Evolutionary conservation across 1,284 basidiomycete genomes (phyloP), one percentile per base, ranked within the genome.

Genomic region (Porodaedalea pini): DNA sequence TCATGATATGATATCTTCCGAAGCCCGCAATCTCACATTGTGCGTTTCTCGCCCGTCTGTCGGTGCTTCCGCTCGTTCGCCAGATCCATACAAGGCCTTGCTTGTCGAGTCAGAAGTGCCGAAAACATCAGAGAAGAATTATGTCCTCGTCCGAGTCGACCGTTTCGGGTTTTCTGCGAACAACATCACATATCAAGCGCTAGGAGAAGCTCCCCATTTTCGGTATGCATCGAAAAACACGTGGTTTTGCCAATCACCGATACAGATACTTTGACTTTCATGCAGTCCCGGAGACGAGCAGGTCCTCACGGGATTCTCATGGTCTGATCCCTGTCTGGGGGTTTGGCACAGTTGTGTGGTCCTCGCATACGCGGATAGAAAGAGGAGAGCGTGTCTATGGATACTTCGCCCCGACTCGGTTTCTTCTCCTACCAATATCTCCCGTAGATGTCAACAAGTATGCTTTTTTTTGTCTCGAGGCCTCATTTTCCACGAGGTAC

Each of bases 281-380:
- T 61, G 54, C 69, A 13, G 73, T 73, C 1, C 82, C 82, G 31
- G 68, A 71, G 10, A 58, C 66, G 8, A 52, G 61, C 43, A 63
- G 62, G 8, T 70, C 75, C 1, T 78, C 78, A 1, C 62, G 73
- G 5, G 70, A 71, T 55, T 79, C 78, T 0, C 79, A 85, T 64
- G 85, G 83, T 0, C 66, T 86, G 23, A 76, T 83, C 19, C 84
- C 85, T 0, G 84, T 85, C 5, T 86, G 84, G 85, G 83, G 82
- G 3, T 86, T 84, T 60, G 84, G 78, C 6, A 80, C 78, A 0
- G 67, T 86, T 3, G 62, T 79, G 2, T 67, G 63, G 51, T 84
- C 82, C 0, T 73, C 72, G 0, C 76, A 81, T 63, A 65, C 70
- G 3, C 73, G 72, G 47, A 75, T 86, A 29, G 55, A 67, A 19